phyloP scores from a whole-genome alignment of 805 yeast species.

The Sugiyamaella smithiae region DNA sequence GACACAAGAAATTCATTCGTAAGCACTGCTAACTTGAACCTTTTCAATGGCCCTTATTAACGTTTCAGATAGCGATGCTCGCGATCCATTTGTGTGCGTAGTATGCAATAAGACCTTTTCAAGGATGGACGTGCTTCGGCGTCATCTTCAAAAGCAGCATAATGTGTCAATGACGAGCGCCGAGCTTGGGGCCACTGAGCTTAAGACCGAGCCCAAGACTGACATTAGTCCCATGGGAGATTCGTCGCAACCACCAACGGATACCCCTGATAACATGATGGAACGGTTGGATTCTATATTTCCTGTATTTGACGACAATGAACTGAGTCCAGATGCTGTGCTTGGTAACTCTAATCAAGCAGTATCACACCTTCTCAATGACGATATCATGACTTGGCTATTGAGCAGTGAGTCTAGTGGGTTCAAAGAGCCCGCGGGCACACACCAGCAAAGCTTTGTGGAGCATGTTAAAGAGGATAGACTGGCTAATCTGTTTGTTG shows the following conservation, averaged over 20 bases:
- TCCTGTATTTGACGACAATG: conserved; percentile 20
- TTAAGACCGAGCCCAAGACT: background rate
- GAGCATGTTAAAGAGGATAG: background rate
- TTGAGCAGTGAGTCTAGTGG: conserved; percentile 7
- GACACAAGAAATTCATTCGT: conserved; percentile 21
- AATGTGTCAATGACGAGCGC: background rate
- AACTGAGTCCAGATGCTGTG: conserved; percentile 20
- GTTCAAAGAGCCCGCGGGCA: background rate
- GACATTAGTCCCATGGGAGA: background rate
- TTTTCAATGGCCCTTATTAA: background rate
- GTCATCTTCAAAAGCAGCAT: conserved; percentile 22
- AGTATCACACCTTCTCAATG: conserved; percentile 23
- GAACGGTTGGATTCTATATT: conserved; percentile 9
- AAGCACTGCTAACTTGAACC: background rate
- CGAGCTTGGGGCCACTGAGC: background rate
- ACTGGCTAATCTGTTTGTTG: background rate
- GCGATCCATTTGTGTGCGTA: conserved; percentile 15
- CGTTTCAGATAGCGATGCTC: conserved; percentile 13
- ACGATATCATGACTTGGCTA: conserved; percentile 26
- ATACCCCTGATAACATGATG: background rate
- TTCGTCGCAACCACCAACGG: background rate
- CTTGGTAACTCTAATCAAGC: conserved; percentile 24
- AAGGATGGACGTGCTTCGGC: conserved; percentile 21
- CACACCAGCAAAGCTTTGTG: background rate
- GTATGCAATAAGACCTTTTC: conserved; percentile 19